Percentiles rank a stretch among this genome's conserved stretches.
phyloP scores from a whole-genome alignment of 2,329 filamentous ascomycete species.

The Arthrobotrys musiformis region DNA sequence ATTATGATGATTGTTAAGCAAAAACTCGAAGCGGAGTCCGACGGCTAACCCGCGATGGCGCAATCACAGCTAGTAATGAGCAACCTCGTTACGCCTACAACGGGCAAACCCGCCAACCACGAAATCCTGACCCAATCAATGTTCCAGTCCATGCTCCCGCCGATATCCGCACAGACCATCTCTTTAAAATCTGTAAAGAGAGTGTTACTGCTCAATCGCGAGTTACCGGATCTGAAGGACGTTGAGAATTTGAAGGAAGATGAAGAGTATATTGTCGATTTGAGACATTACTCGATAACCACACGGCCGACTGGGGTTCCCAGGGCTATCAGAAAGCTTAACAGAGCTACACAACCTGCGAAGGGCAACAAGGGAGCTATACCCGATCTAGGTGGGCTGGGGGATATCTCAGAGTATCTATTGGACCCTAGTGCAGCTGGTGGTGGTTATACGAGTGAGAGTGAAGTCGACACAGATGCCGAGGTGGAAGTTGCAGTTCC shows the following conservation, averaged over 20 bases:
- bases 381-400: constrained; percentile 88
- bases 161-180: constrained; percentile 90
- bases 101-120: constrained; percentile 88
- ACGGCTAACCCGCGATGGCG: constrained; percentile 9
- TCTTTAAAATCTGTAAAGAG: constrained; percentile 91
- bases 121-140: constrained; percentile 91
- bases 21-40: neutral
- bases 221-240: constrained; percentile 68
- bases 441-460: constrained; percentile 87
- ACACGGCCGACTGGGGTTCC: constrained; percentile 87
- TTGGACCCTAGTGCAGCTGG: constrained; percentile 79
- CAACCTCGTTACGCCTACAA: constrained; percentile 78
- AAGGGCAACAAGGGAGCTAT: constrained; percentile 73
- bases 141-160: constrained; percentile 95
- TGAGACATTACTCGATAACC: constrained; percentile 94
- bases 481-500: constrained; percentile 84
- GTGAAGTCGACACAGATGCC: constrained; percentile 91
- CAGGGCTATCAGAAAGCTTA: constrained; percentile 82
- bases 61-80: constrained; percentile 86
- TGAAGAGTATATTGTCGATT: constrained; percentile 77
- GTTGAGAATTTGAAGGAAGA: constrained; percentile 66
- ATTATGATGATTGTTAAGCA: constrained; percentile 11
- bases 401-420: constrained; percentile 95
- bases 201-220: constrained; percentile 88
- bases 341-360: constrained; percentile 69